Evolutionary conservation across 2,329 filamentous ascomycete species (phyloP), one percentile per base, ranked within the genome.

Genomic region (Macrophomina pseudophaseolina): DNA sequence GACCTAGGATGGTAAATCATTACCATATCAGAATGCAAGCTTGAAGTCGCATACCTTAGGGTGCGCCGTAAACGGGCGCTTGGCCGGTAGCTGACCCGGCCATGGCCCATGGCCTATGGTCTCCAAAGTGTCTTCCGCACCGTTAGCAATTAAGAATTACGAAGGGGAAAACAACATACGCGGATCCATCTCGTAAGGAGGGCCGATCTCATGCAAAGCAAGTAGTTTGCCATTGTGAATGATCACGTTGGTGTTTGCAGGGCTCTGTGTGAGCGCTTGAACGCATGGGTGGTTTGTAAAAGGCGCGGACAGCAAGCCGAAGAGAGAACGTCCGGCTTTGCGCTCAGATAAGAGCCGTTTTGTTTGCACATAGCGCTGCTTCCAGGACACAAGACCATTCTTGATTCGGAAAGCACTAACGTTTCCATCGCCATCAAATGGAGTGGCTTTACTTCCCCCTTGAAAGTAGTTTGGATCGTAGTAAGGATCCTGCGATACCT

Each of bases 391-490:
- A 14, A 6, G 40, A 9, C 40, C 48, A 51, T 51, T 23, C 18
- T 30, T 51, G 2, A 51, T 51, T 5, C 48, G 48, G 30, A 51
- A 51, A 30, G 48, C 48, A 14, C 48, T 28, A 1, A 51, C 48
- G 18, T 51, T 51, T 18, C 48, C 48, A 51, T 51, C 48, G 48
- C 18, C 48, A 30, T 51, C 48, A 51, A 51, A 51, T 9, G 48
- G 23, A 6, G 48, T 51, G 8, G 48, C 48, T 28, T 30, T 51
- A 8, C 40, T 16, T 44, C 40, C 40, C 16, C 12, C 40, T 16
- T 44, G 40, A 14, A 44, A 44, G 40, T 44, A 44, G 12, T 44
- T 14, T 14, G 40, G 40, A 44, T 44, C 40, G 16, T 11, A 44
- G 40, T 9, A 44, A 16, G 40, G 40, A 14, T 44, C 40, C 16